These are phyloP conservation scores for Pseudotsuga menziesii DNA, from an alignment of 75 land plant species.

Conservation along the genomic window DNA sequence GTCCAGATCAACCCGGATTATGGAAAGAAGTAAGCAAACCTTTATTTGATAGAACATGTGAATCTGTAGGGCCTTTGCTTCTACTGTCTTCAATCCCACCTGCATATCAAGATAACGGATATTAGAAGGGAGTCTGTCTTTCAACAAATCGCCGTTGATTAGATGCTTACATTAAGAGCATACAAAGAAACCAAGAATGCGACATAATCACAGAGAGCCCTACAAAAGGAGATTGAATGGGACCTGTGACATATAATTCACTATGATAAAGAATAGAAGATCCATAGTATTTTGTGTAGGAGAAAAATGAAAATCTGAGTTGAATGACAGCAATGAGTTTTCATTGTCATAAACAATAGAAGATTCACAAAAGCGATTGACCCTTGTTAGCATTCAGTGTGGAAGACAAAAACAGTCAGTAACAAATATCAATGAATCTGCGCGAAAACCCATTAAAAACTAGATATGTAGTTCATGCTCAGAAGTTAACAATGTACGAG, in stretches of 20 bases:
- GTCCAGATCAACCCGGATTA: constrained; percentile 13
- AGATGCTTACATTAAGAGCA: too few relatives aligned
- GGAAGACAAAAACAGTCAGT: too few relatives aligned
- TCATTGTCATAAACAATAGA: too few relatives aligned
- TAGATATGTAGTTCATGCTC: neutral
- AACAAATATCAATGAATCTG: neutral
- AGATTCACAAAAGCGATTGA: too few relatives aligned
- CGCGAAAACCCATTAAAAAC: constrained; percentile 17
- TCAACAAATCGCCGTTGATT: neutral
- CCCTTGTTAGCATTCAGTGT: too few relatives aligned
- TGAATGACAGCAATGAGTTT: too few relatives aligned
- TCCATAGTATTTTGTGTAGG: constrained; percentile 1
- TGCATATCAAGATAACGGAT: neutral
- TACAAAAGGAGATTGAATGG: too few relatives aligned
- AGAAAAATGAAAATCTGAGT: too few relatives aligned
- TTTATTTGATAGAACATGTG: constrained; percentile 14
- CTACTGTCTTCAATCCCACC: constrained; percentile 3
- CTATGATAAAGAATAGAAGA: constrained; percentile 23
- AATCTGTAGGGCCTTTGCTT: constrained; percentile 13
- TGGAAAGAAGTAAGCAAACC: constrained; percentile 14
- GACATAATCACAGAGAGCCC: constrained; percentile 24
- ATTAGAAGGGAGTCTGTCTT: neutral
- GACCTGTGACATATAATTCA: constrained; percentile 14
- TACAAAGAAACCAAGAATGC: constrained; percentile 14
- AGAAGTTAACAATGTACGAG: neutral